Evolutionary conservation across 2,329 filamentous ascomycete species (phyloP).

Genomic region (Ophiostoma ips): DNA sequence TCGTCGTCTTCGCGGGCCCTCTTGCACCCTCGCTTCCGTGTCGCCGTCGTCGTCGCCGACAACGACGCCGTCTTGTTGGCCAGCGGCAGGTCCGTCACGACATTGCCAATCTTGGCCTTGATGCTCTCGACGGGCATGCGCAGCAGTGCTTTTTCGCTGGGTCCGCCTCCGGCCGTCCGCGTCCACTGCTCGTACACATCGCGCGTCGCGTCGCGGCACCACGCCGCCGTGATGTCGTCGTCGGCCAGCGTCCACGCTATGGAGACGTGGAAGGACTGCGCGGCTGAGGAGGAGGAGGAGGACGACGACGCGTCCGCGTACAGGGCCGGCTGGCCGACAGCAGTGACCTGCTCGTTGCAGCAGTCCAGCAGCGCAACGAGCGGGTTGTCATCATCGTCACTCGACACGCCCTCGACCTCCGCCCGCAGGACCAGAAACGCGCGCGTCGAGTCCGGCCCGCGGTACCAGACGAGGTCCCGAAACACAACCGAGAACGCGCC

Average conservation of each 20-base stretch:
- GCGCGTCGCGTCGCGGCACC: slow-evolving; percentile 24
- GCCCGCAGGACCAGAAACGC: slow-evolving; percentile 75
- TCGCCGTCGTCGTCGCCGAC: too few species aligned
- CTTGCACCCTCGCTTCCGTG: not conserved
- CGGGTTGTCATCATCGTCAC: slow-evolving; percentile 30
- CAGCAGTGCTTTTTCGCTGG: slow-evolving; percentile 22
- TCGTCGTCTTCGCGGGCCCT: not conserved
- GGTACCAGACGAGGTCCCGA: slow-evolving; percentile 32
- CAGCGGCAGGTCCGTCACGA: slow-evolving; percentile 36
- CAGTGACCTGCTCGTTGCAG: slow-evolving; percentile 49
- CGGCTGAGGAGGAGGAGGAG: too few species aligned
- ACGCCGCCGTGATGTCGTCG: slow-evolving; percentile 31
- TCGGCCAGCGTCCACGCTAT: slow-evolving; percentile 65
- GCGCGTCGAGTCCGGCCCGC: slow-evolving; percentile 45
- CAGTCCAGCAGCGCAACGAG: slow-evolving; percentile 48
- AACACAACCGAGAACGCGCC: slow-evolving; percentile 26
- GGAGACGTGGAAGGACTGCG: slow-evolving; percentile 64
- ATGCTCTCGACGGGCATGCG: slow-evolving; percentile 43
- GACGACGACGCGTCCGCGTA: slow-evolving; percentile 37
- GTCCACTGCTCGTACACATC: slow-evolving; percentile 16
- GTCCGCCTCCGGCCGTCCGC: too few species aligned
- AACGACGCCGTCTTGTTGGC: not conserved
- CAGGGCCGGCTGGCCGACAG: slow-evolving; percentile 53
- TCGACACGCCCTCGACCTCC: not conserved
- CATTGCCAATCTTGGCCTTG: slow-evolving; percentile 65